Evolutionary conservation across 2,329 filamentous ascomycete species (phyloP).

Genomic region (Aspergillus candidus): DNA sequence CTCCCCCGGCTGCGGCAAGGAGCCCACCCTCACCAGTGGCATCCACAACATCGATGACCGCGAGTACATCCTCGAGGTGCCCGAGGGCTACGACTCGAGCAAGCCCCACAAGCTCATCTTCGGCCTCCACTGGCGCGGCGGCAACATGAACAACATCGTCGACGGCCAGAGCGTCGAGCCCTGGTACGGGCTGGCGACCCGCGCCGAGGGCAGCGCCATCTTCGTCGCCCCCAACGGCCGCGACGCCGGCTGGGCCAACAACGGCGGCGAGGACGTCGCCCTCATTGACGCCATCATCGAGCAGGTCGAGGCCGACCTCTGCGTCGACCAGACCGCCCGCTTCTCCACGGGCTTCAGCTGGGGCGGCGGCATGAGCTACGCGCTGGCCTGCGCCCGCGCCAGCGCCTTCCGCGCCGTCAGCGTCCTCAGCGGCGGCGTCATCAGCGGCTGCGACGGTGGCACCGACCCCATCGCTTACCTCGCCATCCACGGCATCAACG

Average conservation of each 20-base stretch:
- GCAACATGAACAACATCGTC: conserved; percentile 35
- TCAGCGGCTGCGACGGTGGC: conserved; percentile 35
- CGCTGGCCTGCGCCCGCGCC: conserved; percentile 39
- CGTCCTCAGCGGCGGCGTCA: conserved; percentile 26
- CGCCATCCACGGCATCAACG: conserved; percentile 36
- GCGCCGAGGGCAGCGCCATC: conserved; percentile 36
- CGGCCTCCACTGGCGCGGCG: conserved; percentile 38
- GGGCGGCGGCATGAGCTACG: conserved; percentile 40
- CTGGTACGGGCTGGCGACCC: conserved; percentile 38
- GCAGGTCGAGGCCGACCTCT: conserved; percentile 36
- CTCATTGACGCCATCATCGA: conserved; percentile 39
- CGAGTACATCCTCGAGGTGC: conserved; percentile 12
- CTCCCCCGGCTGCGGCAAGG: conserved; percentile 11
- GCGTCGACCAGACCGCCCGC: conserved; percentile 37
- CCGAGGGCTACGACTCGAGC: conserved; percentile 33
- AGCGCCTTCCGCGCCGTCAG: conserved; percentile 37
- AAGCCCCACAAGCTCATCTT: conserved; percentile 40
- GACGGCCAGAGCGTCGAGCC: conserved; percentile 23
- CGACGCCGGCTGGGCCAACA: conserved; percentile 41
- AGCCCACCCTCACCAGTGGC: conserved; percentile 7
- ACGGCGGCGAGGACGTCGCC: conserved; percentile 36
- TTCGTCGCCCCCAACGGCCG: conserved; percentile 42
- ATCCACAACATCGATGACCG: conserved; percentile 10
- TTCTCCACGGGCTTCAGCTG: conserved; percentile 45
- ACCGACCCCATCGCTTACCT: conserved; percentile 37